Evolutionary conservation across 2,329 filamentous ascomycete species (phyloP).

Genomic region (Ustilaginoidea virens): DNA sequence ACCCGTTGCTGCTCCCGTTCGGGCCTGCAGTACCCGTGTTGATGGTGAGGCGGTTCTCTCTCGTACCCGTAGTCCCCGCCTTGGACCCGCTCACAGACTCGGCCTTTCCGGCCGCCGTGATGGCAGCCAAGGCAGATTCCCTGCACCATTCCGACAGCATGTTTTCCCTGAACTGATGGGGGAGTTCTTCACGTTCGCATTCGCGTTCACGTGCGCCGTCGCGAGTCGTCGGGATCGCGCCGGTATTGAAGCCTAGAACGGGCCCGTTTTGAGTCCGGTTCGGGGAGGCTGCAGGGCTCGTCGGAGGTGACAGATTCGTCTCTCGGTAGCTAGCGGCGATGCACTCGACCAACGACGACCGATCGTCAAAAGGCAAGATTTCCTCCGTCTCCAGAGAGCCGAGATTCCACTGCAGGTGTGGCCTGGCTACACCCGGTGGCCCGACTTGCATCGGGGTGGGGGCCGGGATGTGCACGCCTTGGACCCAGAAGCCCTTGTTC

Average conservation of each 20-base stretch:
- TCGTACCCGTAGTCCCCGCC: conserved; percentile 40
- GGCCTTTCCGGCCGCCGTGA: conserved; percentile 55
- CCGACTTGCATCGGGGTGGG: conserved; percentile 46
- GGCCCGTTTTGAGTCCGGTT: conserved; percentile 47
- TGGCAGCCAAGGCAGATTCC: conserved; percentile 52
- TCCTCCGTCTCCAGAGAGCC: conserved; percentile 45
- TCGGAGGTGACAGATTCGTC: conserved; percentile 44
- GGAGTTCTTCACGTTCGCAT: no score
- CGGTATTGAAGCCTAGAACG: conserved; percentile 35
- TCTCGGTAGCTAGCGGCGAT: conserved; percentile 59
- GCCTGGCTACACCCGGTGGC: conserved; percentile 29
- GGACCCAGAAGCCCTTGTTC: conserved; percentile 64
- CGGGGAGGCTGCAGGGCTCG: conserved; percentile 56
- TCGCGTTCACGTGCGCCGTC: conserved; percentile 33
- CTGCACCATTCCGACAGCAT: conserved; percentile 71
- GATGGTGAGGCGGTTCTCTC: conserved; percentile 41
- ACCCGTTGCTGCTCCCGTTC: conserved; percentile 21
- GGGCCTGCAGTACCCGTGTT: conserved; percentile 23
- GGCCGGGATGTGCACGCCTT: conserved; percentile 57
- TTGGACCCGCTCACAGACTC: conserved; percentile 64
- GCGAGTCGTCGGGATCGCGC: conserved; percentile 17
- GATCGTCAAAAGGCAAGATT: conserved; percentile 61
- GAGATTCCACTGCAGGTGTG: conserved; percentile 29
- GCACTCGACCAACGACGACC: conserved; percentile 54
- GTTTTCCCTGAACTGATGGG: conserved; percentile 51